Conservation (phyloP, 331 rosid genomes). For the Quercus tomentella region DNA sequence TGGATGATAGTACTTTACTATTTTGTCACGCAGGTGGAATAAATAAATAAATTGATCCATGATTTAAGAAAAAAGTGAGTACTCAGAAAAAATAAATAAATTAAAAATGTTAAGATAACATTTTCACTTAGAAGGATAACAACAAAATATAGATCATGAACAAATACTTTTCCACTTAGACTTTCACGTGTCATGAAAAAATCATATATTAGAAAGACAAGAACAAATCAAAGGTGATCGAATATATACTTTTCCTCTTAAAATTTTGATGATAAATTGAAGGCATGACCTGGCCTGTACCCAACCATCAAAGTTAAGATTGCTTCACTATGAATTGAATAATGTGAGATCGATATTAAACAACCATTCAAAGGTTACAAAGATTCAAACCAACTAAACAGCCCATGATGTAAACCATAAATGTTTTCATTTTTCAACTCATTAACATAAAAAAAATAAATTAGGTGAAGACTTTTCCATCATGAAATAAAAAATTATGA, state of each 20-base stretch:
- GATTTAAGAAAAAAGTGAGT: too few relatives aligned
- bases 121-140: not conserved
- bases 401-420: constrained; percentile 6
- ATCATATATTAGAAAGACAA: too few relatives aligned
- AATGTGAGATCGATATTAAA: not conserved
- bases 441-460: not conserved
- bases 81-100: too few relatives aligned
- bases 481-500: not conserved
- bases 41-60: too few relatives aligned
- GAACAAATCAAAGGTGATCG: too few relatives aligned
- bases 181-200: too few relatives aligned
- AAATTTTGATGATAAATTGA: too few relatives aligned
- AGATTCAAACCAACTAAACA: constrained; percentile 16
- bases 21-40: too few relatives aligned
- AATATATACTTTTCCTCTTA: too few relatives aligned
- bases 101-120: too few relatives aligned
- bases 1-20: too few relatives aligned
- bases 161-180: not conserved
- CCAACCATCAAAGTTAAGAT: not conserved
- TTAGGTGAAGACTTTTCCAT: not conserved
- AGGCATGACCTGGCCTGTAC: too few relatives aligned
- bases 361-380: not conserved
- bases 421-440: not conserved
- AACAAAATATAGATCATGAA: not conserved
- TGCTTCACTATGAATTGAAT: not conserved